Percentiles rank a stretch among this genome's conserved stretches.
These are phyloP conservation scores for Backusella psychrophila DNA, from an alignment of 192 early-diverging fungal species.

Conservation along the genomic window DNA sequence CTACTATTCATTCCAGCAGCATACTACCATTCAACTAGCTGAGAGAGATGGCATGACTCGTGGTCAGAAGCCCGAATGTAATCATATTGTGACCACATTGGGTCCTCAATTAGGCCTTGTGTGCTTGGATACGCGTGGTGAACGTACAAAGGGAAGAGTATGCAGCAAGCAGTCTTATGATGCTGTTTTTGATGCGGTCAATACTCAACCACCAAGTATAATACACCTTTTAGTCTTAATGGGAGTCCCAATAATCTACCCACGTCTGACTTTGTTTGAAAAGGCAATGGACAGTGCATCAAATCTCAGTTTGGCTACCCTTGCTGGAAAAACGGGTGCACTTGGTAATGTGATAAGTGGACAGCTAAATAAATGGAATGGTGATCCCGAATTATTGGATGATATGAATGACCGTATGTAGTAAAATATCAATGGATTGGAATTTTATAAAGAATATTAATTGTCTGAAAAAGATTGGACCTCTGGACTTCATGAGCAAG, in stretches of 20 bases:
- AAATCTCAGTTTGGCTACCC: constrained; percentile 26
- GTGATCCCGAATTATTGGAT: constrained; percentile 79
- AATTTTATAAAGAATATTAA: background rate
- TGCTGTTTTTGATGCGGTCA: constrained; percentile 42
- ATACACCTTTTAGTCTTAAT: constrained; percentile 64
- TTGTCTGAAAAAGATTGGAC: constrained; percentile 43
- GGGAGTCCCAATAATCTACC: constrained; percentile 74
- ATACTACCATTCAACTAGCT: constrained; percentile 55
- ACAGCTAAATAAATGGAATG: constrained; percentile 48
- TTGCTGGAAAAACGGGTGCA: constrained; percentile 24
- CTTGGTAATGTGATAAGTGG: constrained; percentile 15
- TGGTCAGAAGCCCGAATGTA: constrained; percentile 20
- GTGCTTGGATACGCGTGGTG: constrained; percentile 70
- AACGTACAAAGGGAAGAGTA: constrained; percentile 61
- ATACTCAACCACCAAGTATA: constrained; percentile 41
- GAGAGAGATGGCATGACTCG: constrained; percentile 28
- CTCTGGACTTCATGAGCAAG: constrained; percentile 57
- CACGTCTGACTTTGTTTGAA: constrained; percentile 66
- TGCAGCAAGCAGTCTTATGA: constrained; percentile 57
- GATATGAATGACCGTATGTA: constrained; percentile 75
- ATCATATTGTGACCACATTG: constrained; percentile 60
- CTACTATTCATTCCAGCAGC: constrained; percentile 81
- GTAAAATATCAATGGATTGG: background rate
- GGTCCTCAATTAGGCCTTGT: constrained; percentile 63
- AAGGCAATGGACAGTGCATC: constrained; percentile 51